Evolutionary conservation across 192 early-diverging fungal species (phyloP).

Genomic region (Coemansia sp.): DNA sequence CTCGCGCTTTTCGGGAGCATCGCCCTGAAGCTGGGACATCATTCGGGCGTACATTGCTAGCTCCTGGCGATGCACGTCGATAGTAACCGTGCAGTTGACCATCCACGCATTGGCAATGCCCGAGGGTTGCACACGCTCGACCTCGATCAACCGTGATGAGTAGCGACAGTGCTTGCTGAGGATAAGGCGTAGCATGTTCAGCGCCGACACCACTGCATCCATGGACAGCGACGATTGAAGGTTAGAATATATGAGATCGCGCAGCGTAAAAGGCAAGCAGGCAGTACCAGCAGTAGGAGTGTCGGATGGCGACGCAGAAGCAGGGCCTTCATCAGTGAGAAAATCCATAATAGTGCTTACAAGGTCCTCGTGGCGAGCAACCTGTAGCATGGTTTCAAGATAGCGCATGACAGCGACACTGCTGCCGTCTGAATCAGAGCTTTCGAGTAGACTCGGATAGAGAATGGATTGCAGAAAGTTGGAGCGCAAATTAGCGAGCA

Average conservation of each 20-base stretch:
- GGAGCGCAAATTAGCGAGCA: constrained; percentile 68
- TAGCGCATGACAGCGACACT: constrained; percentile 88
- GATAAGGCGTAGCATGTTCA: constrained; percentile 74
- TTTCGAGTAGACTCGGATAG: constrained; percentile 78
- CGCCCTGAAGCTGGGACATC: constrained; percentile 45
- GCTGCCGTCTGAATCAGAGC: constrained; percentile 90
- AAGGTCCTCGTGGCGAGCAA: constrained; percentile 71
- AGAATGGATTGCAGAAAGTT: constrained; percentile 86
- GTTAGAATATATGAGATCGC: constrained; percentile 83
- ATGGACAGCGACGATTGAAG: constrained; percentile 80
- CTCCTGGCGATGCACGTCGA: constrained; percentile 52
- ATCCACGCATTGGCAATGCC: constrained; percentile 42
- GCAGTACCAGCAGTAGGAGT: constrained; percentile 4
- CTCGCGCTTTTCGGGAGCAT: constrained; percentile 10
- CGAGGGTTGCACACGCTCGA: constrained; percentile 56
- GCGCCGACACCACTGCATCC: constrained; percentile 78
- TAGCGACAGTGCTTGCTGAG: constrained; percentile 77
- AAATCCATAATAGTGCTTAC: constrained; percentile 74
- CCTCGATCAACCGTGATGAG: constrained; percentile 71
- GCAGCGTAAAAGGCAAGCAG: constrained; percentile 64
- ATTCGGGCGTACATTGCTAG: constrained; percentile 53
- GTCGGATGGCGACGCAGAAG: constrained; percentile 24
- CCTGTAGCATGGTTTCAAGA: constrained; percentile 77
- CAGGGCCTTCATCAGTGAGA: constrained; percentile 68
- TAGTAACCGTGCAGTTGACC: constrained; percentile 48